A percentile compares a stretch with the other conserved stretches of the same genome.
Evolutionary conservation across 2,329 filamentous ascomycete species (phyloP).

Genomic region (Phyllosticta ampelicida): DNA sequence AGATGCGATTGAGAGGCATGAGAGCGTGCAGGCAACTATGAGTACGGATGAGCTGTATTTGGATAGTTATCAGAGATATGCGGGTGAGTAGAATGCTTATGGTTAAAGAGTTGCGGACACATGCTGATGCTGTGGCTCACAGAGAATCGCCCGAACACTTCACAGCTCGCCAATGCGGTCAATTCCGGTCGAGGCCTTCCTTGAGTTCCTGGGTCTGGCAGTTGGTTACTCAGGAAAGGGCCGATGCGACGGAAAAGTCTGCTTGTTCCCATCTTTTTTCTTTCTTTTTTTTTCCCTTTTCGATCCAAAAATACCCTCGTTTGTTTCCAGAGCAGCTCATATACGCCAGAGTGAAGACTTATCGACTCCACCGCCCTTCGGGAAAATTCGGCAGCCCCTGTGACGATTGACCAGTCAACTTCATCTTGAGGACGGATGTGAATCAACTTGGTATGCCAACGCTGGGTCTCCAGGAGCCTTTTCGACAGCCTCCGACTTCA

Average conservation of each 20-base stretch:
- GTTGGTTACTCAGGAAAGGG: not conserved
- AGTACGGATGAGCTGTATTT: slow-evolving; percentile 56
- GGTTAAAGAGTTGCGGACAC: not conserved
- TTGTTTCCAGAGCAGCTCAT: too few species aligned
- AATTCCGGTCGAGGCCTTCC: slow-evolving; percentile 46
- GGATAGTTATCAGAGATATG: slow-evolving; percentile 55
- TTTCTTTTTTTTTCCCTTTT: not conserved
- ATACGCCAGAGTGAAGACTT: too few species aligned
- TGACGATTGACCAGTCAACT: too few species aligned
- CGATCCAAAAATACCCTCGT: too few species aligned
- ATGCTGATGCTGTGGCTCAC: slow-evolving; percentile 4
- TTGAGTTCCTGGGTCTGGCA: slow-evolving; percentile 22
- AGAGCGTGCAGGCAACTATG: slow-evolving; percentile 54
- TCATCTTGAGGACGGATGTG: too few species aligned
- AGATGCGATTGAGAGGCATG: slow-evolving; percentile 54
- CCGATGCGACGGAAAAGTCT: not conserved
- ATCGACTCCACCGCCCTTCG: too few species aligned
- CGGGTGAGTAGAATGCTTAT: slow-evolving; percentile 31
- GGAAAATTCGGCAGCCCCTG: too few species aligned
- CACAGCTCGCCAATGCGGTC: slow-evolving; percentile 47
- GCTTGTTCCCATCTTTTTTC: not conserved
- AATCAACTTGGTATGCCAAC: too few species aligned
- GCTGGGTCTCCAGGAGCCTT: too few species aligned
- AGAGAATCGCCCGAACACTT: slow-evolving; percentile 51
- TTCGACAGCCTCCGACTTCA: too few species aligned